Evolutionary conservation across 2,329 filamentous ascomycete genomes (phyloP).

Genomic region (Diaporthe citrichinensis): DNA sequence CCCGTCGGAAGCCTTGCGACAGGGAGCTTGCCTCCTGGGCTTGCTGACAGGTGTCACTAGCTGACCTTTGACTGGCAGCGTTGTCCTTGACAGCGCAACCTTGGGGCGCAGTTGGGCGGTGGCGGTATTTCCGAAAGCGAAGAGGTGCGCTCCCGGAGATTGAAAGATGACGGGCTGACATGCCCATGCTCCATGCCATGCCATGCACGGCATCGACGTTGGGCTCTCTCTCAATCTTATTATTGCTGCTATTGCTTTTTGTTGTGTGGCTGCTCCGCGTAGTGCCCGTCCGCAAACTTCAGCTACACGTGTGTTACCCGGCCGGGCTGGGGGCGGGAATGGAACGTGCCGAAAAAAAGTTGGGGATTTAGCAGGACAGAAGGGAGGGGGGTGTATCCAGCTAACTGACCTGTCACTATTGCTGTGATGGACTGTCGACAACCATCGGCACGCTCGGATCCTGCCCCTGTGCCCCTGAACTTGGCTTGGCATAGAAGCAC

Average conservation of each 20-base stretch:
- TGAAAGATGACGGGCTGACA: slow-evolving; percentile 20
- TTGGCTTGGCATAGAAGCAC: background rate
- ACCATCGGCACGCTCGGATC: slow-evolving; percentile 29
- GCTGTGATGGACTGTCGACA: slow-evolving; percentile 3
- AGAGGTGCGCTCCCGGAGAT: slow-evolving; percentile 17
- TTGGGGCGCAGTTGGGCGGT: slow-evolving; percentile 11
- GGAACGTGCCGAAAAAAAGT: slow-evolving; percentile 24
- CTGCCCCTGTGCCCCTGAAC: slow-evolving; percentile 24
- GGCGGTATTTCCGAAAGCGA: slow-evolving; percentile 28
- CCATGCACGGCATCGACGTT: slow-evolving; percentile 29
- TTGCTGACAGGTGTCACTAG: slow-evolving; percentile 33
- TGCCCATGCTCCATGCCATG: background rate
- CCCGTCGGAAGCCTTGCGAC: slow-evolving; percentile 27
- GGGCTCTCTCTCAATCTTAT: slow-evolving; percentile 25
- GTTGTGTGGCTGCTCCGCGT: slow-evolving; percentile 17
- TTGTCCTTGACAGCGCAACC: slow-evolving; percentile 23
- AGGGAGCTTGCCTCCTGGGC: slow-evolving; percentile 7
- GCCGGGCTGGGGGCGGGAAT: slow-evolving; percentile 29
- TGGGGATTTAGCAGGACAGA: background rate
- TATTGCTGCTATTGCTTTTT: slow-evolving; percentile 20
- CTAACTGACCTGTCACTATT: slow-evolving; percentile 26
- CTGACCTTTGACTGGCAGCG: slow-evolving; percentile 10
- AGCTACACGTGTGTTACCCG: slow-evolving; percentile 30
- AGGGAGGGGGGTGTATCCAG: slow-evolving; percentile 19
- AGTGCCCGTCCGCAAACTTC: slow-evolving; percentile 32